Evolutionary conservation across 2,329 filamentous ascomycete species (phyloP).

Genomic region (Verticillium isaacii): DNA sequence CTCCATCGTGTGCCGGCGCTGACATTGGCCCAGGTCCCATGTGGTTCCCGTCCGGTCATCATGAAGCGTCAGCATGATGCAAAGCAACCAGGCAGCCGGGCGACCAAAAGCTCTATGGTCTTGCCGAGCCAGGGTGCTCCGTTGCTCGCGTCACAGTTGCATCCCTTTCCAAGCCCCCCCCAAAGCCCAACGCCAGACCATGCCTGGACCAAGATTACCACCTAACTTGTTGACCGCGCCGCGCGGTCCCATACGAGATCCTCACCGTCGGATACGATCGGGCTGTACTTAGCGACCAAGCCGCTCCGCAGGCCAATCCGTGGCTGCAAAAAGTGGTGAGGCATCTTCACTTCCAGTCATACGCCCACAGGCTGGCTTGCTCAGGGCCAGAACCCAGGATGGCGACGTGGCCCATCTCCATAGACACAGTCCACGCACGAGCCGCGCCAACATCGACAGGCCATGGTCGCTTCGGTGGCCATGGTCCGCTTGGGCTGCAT

Average conservation of each 20-base stretch:
- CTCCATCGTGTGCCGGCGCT: background rate
- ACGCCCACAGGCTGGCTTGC: background rate
- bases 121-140: background rate
- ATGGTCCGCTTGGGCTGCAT: background rate
- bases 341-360: background rate
- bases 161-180: background rate
- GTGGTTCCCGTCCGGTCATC: too few species aligned
- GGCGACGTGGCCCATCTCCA: background rate
- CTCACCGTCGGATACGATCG: background rate
- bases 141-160: background rate
- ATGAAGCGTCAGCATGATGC: too few species aligned
- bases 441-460: background rate
- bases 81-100: background rate
- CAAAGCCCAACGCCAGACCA: background rate
- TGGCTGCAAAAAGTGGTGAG: background rate
- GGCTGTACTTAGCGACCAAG: background rate
- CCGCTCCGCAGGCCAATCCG: background rate
- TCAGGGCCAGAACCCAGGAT: background rate
- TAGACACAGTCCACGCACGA: background rate
- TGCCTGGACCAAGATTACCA: background rate
- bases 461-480: background rate
- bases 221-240: background rate
- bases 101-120: background rate
- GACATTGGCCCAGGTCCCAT: too few species aligned
- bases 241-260: background rate